Evolutionary conservation across 2,329 filamentous ascomycete species (phyloP), one percentile per base, ranked within the genome.

Genomic region (Beauveria sp.): DNA sequence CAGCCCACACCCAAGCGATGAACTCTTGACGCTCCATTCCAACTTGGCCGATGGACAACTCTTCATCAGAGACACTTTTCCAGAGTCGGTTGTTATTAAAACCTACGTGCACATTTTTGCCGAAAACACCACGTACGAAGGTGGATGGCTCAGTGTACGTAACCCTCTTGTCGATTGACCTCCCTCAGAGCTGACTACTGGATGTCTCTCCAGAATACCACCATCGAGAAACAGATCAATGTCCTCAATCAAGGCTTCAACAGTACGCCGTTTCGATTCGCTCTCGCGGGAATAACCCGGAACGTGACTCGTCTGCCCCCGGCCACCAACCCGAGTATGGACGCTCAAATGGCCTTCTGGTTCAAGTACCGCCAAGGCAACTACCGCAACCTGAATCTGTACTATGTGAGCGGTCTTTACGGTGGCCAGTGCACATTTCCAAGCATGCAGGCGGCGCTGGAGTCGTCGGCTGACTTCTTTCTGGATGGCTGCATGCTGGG

Each of bases 391-490:
- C 74, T 81, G 58, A 81, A 81, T 72, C 43, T 81, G 49, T 81
- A 81, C 75, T 78, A 79, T 70, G 69, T 76, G 60, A 67, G 67
- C 26, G 64, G 68, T 51, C 69, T 68, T 50, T 68, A 74, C 52
- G 24, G 42, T 20, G 77, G 78, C 16, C 78, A 79, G 72, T 79
- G 75, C 73, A 79, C 78, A 71, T 79, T 78, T 71, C 78, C 78
- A 24, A 66, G 69, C 49, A 64, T 69, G 18, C 73, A 70, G 54
- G 64, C 67, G 14, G 43, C 66, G 14, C 14, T 49, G 10, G 46
- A 49, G 9, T 6, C 20, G 28, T 52, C 28, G n/a, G 24, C 22
- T 28, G 74, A 69, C 51, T 75, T 76, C 69, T 68, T 72, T 65
- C 64, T 64, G 6, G 76, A 77, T 59, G 73, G 76, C 49, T 79